Evolutionary conservation across 192 early-diverging fungal genomes (phyloP), one percentile per base, ranked within the genome.

Genomic region (Rhizophagus sp.): DNA sequence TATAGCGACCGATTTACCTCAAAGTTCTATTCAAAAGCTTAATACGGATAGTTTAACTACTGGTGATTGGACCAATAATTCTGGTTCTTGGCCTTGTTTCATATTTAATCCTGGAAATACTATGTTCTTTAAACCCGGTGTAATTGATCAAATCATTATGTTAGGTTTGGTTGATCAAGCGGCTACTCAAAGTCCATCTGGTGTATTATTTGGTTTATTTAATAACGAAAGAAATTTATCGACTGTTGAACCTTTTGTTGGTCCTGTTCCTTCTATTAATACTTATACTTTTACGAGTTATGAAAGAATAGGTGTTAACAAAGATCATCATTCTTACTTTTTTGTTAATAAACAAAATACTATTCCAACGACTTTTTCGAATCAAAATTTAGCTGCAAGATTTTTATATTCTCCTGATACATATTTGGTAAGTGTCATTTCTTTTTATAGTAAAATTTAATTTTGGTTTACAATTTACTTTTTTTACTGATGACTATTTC

Each of bases 321-420:
- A n/a, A n/a, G n/a, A n/a, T 30, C 30, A 13, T 33, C 13, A 66
- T 66, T 66, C 30, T 25, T 66, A 66, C 10, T 66, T 66, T 30
- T 15, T 17, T 66, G 64, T 66, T 66, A 66, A 66, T 33, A 66
- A 25, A 25, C 64, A 66, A 66, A 66, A 66, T 66, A 30, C 2
- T 11, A 4, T n/a, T 66, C 0, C 10, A 15, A 12, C 27, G 25
- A 0, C 13, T 4, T 65, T 65, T 12, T 27, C 2, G 5, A 27
- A 27, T 13, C 3, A 4, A 33, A 4, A 12, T 13, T 9, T 66
- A 15, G 64, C 11, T 30, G 27, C 64, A 66, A 66, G 11, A 30
- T 66, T 66, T 30, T 1, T 12, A 33, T 66, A 66, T 66, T 30
- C 64, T 6, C 64, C 64, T 15, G 64, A 66, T 27, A 66, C 64